These are phyloP conservation scores for Talaromyces nanjingensis DNA, from an alignment of 495 filamentous ascomycete genomes.

Conservation along the genomic window DNA sequence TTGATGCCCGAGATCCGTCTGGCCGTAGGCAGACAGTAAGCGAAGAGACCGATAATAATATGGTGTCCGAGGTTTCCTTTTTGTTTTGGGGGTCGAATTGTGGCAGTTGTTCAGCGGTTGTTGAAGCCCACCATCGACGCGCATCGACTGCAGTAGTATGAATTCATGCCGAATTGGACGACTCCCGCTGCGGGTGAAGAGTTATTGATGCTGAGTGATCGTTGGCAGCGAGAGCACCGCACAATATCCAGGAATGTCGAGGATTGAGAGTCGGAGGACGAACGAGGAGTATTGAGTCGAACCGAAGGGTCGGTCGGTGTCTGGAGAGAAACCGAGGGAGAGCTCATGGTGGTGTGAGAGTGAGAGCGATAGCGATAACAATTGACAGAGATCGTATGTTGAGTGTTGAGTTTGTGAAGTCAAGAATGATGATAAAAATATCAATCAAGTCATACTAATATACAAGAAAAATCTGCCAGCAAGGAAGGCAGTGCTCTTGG, in stretches of 20 bases:
- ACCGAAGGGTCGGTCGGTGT: conserved; percentile 19
- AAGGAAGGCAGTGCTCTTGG: neutral
- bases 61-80: neutral
- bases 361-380: neutral
- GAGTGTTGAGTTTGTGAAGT: neutral
- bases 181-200: conserved; percentile 43
- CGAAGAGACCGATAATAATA: neutral
- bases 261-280: conserved; percentile 19
- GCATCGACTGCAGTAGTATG: conserved; percentile 73
- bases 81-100: neutral
- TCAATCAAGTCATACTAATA: neutral
- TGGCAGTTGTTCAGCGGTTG: conserved; percentile 36
- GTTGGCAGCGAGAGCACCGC: conserved; percentile 44
- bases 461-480: neutral
- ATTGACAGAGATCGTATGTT: neutral
- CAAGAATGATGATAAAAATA: neutral
- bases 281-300: conserved; percentile 13
- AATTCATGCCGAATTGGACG: conserved; percentile 67
- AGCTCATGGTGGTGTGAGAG: conserved; percentile 25
- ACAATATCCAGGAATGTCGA: conserved; percentile 31
- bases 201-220: conserved; percentile 36
- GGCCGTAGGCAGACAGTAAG: neutral
- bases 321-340: conserved; percentile 32
- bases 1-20: neutral
- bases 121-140: conserved; percentile 64